A percentile compares a stretch with the other conserved stretches of the same genome.
These are phyloP conservation scores for Hemileccinum impolitum DNA, from an alignment of 768 basidiomycete genomes.

Conservation along the genomic window DNA sequence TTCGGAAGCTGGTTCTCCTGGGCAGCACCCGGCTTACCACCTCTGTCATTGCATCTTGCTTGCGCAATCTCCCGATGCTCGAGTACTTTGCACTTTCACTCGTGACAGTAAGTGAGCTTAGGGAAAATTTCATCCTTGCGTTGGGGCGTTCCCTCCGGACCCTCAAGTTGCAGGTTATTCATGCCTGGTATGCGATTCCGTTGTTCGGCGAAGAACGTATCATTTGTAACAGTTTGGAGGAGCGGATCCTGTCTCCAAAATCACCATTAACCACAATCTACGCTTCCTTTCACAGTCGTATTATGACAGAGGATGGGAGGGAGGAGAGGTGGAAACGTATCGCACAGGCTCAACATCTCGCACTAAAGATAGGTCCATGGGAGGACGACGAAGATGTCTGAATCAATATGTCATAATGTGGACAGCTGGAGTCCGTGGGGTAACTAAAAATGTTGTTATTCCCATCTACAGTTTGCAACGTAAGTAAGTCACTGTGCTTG, in stretches of 20 bases:
- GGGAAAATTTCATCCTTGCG: slow-evolving; percentile 29
- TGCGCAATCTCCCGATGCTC: slow-evolving; percentile 26
- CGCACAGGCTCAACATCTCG: slow-evolving; percentile 17
- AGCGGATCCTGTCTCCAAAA: slow-evolving; percentile 11
- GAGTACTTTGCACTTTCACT: slow-evolving; percentile 37
- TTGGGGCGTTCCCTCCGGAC: slow-evolving; percentile 29
- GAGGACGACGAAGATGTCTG: slow-evolving; percentile 18
- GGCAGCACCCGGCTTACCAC: slow-evolving; percentile 34
- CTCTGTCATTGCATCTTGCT: slow-evolving; percentile 25
- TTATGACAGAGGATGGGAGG: slow-evolving; percentile 22
- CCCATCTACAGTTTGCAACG: background rate
- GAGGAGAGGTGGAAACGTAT: slow-evolving; percentile 27
- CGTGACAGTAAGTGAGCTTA: slow-evolving; percentile 34
- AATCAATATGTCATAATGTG: slow-evolving; percentile 1
- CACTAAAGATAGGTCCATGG: slow-evolving; percentile 30
- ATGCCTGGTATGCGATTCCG: slow-evolving; percentile 33
- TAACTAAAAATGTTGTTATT: slow-evolving; percentile 3
- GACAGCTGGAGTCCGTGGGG: slow-evolving; percentile 10
- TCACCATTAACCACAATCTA: slow-evolving; percentile 7
- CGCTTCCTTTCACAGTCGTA: slow-evolving; percentile 18
- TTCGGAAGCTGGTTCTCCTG: slow-evolving; percentile 36
- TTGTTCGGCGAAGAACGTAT: slow-evolving; percentile 30
- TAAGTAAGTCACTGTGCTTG: background rate
- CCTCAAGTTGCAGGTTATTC: slow-evolving; percentile 36
- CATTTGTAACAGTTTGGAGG: slow-evolving; percentile 31